Evolutionary conservation across 768 basidiomycete genomes (phyloP), one percentile per base, ranked within the genome.

Genomic region (Phylloporus scabripes): DNA sequence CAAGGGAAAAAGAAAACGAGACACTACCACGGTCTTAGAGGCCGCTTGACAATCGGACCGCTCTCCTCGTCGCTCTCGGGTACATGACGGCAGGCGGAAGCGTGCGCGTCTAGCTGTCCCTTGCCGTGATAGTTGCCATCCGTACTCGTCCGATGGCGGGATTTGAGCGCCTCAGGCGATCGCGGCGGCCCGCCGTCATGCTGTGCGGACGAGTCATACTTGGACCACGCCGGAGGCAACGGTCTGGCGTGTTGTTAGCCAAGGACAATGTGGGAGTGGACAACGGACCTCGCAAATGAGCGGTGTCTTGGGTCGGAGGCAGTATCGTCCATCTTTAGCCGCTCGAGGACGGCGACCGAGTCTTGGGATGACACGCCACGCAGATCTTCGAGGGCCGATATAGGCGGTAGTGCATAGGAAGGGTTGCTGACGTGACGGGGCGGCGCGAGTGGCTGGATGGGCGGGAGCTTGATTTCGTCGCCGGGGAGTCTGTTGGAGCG

Each of bases 351-450:
- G 6, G 83, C 79, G 5, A 81, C 79, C 0, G 84, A 80, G 60
- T 86, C 83, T 32, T 73, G 50, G 52, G 71, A 64, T 57, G 68
- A 62, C 18, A 76, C 66, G 2, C 80, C 79, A 8, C 81, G 73
- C 42, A 82, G 61, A 51, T 80, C 79, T 61, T 86, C 85, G 56
- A 89, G 66, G 0, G 82, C 79, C 7, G 84, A 81, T 48, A 86
- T 85, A 1, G 84, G 82, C 1, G 83, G 85, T 4, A 86, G 61
- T 1, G 82, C 78, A 52, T 82, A 82, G 2, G 71, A 66, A 1
- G 74, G 63, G 14, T 66, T 65, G 23, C 58, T 66, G 14, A 65
- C 54, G 36, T 59, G 59, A 41, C 53, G 61, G 1, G 62, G 54
- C 1, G 60, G 57, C 4, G 55, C 57, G 12, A 70, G 69, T 17